These are phyloP conservation scores for Metschnikowia hibisci DNA, from an alignment of 805 yeast species.

Conservation along the genomic window DNA sequence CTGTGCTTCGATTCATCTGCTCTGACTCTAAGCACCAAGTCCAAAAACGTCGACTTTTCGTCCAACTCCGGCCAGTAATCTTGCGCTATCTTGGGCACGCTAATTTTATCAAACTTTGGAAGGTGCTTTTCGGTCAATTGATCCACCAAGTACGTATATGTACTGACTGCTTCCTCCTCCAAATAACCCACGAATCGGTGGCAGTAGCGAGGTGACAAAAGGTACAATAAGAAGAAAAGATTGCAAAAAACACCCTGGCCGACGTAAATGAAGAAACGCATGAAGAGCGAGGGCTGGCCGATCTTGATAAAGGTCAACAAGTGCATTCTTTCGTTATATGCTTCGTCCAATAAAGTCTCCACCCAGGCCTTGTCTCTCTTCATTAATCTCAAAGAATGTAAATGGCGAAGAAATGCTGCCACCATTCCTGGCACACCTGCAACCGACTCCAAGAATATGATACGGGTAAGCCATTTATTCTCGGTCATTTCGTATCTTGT, in stretches of 20 bases:
- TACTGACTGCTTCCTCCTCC: constrained; percentile 72
- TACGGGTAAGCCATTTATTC: constrained; percentile 58
- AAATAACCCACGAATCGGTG: constrained; percentile 75
- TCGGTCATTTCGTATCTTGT: constrained; percentile 54
- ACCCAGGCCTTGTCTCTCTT: constrained; percentile 71
- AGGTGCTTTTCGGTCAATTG: constrained; percentile 52
- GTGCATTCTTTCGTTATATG: constrained; percentile 78
- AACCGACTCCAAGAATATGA: constrained; percentile 62
- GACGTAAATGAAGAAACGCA: constrained; percentile 48
- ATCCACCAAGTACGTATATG: constrained; percentile 57
- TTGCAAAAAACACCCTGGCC: constrained; percentile 74
- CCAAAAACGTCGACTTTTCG: constrained; percentile 51
- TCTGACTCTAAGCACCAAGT: constrained; percentile 56
- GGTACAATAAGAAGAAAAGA: constrained; percentile 56
- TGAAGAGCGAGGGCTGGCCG: constrained; percentile 58
- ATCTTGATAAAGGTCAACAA: constrained; percentile 62
- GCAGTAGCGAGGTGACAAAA: constrained; percentile 58
- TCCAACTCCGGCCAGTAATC: constrained; percentile 58
- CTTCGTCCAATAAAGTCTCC: constrained; percentile 69
- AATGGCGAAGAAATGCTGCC: constrained; percentile 67
- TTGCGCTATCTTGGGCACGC: constrained; percentile 57
- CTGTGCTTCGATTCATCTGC: constrained; percentile 80
- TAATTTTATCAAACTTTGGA: constrained; percentile 42
- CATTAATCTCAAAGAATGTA: constrained; percentile 58
- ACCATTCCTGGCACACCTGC: constrained; percentile 84